Evolutionary conservation across 495 filamentous ascomycete genomes (phyloP).

Genomic region (Hypomontagnella submonticulosa): DNA sequence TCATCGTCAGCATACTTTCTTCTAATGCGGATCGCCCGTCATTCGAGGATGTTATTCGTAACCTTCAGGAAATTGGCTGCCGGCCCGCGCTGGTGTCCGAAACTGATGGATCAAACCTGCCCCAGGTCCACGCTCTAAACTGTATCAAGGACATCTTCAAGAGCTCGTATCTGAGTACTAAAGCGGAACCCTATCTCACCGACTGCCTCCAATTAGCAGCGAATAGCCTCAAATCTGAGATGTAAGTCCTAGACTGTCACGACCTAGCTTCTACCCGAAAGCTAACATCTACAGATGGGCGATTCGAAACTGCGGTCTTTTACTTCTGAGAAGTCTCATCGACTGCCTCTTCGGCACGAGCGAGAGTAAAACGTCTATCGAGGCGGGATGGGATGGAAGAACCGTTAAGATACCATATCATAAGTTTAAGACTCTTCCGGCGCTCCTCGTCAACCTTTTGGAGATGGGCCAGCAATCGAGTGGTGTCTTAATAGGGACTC

Average conservation of each 20-base stretch:
- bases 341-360: slow-evolving; percentile 77
- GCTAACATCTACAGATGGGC: slow-evolving; percentile 74
- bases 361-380: slow-evolving; percentile 62
- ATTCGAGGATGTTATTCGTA: slow-evolving; percentile 63
- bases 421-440: slow-evolving; percentile 76
- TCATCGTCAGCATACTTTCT: slow-evolving; percentile 80
- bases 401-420: slow-evolving; percentile 69
- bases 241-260: slow-evolving; percentile 58
- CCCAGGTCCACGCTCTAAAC: slow-evolving; percentile 95
- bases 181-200: slow-evolving; percentile 75
- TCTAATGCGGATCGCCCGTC: slow-evolving; percentile 62
- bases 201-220: slow-evolving; percentile 79
- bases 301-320: slow-evolving; percentile 89
- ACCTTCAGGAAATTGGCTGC: slow-evolving; percentile 65
- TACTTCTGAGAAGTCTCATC: slow-evolving; percentile 85
- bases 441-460: slow-evolving; percentile 75
- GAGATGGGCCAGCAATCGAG: slow-evolving; percentile 55
- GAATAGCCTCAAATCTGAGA: slow-evolving; percentile 70
- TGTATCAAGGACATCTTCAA: slow-evolving; percentile 89
- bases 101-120: slow-evolving; percentile 73
- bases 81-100: slow-evolving; percentile 59
- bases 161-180: slow-evolving; percentile 73
- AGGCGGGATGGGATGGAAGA: slow-evolving; percentile 62
- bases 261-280: not conserved
- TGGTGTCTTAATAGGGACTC: slow-evolving; percentile 50